These are phyloP conservation scores for Melaleuca alternifolia DNA, from an alignment of 345 rosid species.

Conservation along the genomic window DNA sequence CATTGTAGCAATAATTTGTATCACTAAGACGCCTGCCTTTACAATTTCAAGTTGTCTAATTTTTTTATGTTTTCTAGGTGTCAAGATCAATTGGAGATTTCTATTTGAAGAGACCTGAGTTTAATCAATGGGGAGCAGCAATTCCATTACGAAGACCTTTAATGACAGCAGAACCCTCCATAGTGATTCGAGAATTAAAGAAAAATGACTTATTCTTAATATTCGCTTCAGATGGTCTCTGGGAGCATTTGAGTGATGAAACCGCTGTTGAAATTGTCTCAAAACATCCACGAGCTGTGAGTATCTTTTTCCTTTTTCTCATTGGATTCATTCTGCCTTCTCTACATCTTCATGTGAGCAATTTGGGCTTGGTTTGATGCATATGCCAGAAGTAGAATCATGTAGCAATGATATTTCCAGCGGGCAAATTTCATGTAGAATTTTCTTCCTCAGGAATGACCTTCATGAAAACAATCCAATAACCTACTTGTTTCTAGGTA, in stretches of 20 bases:
- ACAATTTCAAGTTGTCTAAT: not conserved
- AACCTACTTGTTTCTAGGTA: not conserved
- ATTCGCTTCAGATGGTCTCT: conserved; percentile 12
- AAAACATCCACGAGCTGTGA: conserved; percentile 3
- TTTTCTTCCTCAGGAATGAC: not conserved
- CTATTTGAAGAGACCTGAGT: conserved; percentile 8
- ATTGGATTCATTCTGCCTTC: not conserved
- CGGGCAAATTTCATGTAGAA: not conserved
- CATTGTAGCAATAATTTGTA: not conserved
- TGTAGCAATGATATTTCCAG: not conserved
- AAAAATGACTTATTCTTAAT: conserved; percentile 2
- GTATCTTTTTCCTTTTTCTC: not conserved
- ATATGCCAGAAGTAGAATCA: not conserved
- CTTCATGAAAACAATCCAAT: not conserved
- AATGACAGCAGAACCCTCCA: conserved; percentile 6
- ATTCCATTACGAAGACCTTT: not conserved
- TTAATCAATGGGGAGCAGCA: not conserved
- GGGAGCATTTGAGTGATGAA: conserved; percentile 12
- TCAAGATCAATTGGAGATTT: conserved; percentile 12
- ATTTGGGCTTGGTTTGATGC: not conserved
- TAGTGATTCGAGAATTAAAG: conserved; percentile 2
- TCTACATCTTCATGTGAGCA: not conserved
- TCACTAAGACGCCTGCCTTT: not conserved
- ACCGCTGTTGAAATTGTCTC: conserved; percentile 1
- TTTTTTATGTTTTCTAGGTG: not conserved